Evolutionary conservation across 805 yeast genomes (phyloP).

Genomic region (Nakazawaea peltata): DNA sequence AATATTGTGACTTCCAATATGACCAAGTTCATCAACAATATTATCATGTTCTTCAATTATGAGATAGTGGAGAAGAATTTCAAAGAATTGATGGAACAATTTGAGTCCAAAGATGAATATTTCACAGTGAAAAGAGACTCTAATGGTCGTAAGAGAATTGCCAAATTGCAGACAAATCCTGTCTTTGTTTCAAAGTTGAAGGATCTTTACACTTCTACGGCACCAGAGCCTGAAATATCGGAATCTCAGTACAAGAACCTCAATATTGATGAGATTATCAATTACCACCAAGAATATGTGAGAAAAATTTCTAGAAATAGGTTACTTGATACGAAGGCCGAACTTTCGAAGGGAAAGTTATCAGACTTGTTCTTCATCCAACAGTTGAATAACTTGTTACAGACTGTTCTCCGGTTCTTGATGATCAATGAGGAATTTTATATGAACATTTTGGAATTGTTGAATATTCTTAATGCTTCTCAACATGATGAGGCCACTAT

Average conservation of each 20-base stretch:
- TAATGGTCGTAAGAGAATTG: conserved; percentile 1
- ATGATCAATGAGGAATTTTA: conserved; percentile 28
- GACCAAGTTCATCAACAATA: conserved; percentile 30
- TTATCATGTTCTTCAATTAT: conserved; percentile 32
- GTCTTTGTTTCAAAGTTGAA: conserved; percentile 15
- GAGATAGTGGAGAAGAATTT: conserved; percentile 38
- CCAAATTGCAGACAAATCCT: conserved; percentile 19
- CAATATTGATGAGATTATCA: conserved; percentile 42
- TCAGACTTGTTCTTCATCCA: conserved; percentile 33
- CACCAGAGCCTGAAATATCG: conserved; percentile 1
- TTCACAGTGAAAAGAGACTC: conserved; percentile 6
- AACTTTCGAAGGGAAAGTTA: conserved; percentile 22
- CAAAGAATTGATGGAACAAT: conserved; percentile 17
- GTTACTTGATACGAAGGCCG: conserved; percentile 21
- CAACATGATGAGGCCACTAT: conserved; percentile 17
- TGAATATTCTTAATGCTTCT: conserved; percentile 12
- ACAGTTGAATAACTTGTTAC: conserved; percentile 30
- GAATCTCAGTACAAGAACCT: conserved; percentile 19
- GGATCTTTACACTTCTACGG: not conserved
- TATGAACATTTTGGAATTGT: conserved; percentile 24
- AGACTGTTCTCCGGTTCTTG: conserved; percentile 30
- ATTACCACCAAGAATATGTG: conserved; percentile 25
- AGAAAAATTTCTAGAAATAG: conserved; percentile 27
- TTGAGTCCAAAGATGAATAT: conserved; percentile 12
- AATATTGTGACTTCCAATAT: conserved; percentile 31